Evolutionary conservation across 2,329 filamentous ascomycete genomes (phyloP).

Genomic region (Claviceps sp.): DNA sequence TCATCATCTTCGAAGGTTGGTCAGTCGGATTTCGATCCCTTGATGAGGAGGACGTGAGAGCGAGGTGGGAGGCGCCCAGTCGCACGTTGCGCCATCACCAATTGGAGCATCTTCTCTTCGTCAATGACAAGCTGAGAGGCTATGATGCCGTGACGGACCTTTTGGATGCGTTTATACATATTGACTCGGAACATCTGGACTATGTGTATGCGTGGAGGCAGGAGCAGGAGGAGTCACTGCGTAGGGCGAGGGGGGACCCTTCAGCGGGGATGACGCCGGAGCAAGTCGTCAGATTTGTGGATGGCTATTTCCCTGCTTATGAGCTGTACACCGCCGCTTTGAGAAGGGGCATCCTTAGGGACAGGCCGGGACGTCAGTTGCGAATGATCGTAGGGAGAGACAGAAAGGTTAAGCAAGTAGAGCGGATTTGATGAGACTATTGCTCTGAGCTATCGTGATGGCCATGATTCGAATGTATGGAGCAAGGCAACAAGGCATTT

Average conservation of each 20-base stretch:
- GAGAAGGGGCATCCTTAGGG: slow-evolving; percentile 40
- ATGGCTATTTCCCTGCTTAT: slow-evolving; percentile 57
- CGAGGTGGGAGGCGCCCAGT: slow-evolving; percentile 37
- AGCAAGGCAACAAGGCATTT: slow-evolving; percentile 1
- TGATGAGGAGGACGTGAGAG: slow-evolving; percentile 32
- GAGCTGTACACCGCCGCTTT: slow-evolving; percentile 52
- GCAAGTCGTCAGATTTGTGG: slow-evolving; percentile 62
- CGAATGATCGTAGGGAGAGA: slow-evolving; percentile 47
- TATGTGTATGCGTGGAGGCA: slow-evolving; percentile 78
- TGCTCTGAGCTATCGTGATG: not conserved
- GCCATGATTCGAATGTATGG: not conserved
- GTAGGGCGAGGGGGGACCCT: slow-evolving; percentile 43
- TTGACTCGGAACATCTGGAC: slow-evolving; percentile 55
- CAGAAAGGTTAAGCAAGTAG: slow-evolving; percentile 31
- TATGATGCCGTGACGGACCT: slow-evolving; percentile 37
- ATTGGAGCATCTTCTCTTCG: slow-evolving; percentile 34
- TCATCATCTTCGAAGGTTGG: slow-evolving; percentile 84
- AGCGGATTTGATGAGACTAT: not conserved
- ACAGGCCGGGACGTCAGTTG: slow-evolving; percentile 41
- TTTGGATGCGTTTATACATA: slow-evolving; percentile 42
- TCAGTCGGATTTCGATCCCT: slow-evolving; percentile 70
- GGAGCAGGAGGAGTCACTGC: slow-evolving; percentile 64
- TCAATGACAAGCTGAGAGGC: slow-evolving; percentile 32
- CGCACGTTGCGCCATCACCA: slow-evolving; percentile 34
- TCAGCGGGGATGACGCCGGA: slow-evolving; percentile 66